Conservation (phyloP, 129 eudicot species). For the Erigeron canadensis region DNA sequence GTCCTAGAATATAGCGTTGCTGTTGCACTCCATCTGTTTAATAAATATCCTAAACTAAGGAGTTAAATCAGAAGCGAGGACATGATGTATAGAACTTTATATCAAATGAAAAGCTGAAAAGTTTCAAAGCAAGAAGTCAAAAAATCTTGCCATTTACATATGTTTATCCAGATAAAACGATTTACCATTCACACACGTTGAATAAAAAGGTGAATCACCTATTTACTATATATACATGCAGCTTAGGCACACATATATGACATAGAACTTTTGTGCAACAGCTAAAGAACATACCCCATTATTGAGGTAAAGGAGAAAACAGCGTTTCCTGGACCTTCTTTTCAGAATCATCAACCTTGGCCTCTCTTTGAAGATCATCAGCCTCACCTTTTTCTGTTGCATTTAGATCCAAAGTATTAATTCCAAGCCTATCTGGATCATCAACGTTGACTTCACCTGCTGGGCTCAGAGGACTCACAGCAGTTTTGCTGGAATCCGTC, state of each 20-base stretch:
- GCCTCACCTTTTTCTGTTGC: constrained; percentile 7
- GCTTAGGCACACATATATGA: constrained; percentile 17
- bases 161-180: not conserved
- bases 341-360: constrained; percentile 11
- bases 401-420: not conserved
- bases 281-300: constrained; percentile 11
- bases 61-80: too few relatives aligned
- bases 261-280: constrained; percentile 5
- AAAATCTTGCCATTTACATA: constrained; percentile 24
- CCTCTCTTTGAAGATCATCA: constrained; percentile 20
- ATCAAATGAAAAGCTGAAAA: not conserved
- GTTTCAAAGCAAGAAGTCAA: not conserved
- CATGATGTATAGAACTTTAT: too few relatives aligned
- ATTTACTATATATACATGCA: constrained; percentile 6
- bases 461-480: constrained; percentile 17
- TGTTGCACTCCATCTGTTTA: constrained; percentile 12
- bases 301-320: constrained; percentile 19
- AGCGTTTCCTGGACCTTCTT: not conserved
- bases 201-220: constrained; percentile 12
- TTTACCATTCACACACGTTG: not conserved
- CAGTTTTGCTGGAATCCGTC: constrained; percentile 25
- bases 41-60: constrained; percentile 8
- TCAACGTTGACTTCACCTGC: constrained; percentile 13
- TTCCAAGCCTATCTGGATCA: not conserved
- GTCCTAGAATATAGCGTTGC: not conserved